A percentile compares a stretch with the other conserved stretches of the same genome.
Evolutionary conservation across 1,284 basidiomycete genomes (phyloP).

Genomic region (Clitocybe nebularis): DNA sequence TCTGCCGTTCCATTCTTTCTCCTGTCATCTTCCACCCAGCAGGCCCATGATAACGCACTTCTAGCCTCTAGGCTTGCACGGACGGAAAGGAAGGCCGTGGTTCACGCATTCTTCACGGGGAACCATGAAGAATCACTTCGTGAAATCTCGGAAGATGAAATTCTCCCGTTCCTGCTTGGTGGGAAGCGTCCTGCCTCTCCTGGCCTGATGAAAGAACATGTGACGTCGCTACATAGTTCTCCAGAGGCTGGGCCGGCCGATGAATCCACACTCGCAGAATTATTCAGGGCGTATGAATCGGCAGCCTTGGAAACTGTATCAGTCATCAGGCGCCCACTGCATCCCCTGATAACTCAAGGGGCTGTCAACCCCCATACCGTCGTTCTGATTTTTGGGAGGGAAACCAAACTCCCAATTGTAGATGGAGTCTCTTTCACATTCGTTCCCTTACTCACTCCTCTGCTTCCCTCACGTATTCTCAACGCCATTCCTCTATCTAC

Average conservation of each 20-base stretch:
- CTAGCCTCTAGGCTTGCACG: constrained; percentile 50
- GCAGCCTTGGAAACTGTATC: constrained; percentile 61
- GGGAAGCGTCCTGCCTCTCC: constrained; percentile 30
- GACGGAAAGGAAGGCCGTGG: constrained; percentile 47
- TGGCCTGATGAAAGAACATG: constrained; percentile 24
- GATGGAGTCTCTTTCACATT: constrained; percentile 66
- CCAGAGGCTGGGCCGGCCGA: constrained; percentile 11
- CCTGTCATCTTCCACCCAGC: constrained; percentile 56
- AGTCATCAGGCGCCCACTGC: constrained; percentile 58
- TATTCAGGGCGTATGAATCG: constrained; percentile 59
- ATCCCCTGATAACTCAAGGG: constrained; percentile 44
- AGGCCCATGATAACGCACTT: constrained; percentile 71
- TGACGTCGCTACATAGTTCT: constrained; percentile 14
- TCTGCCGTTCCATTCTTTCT: constrained; percentile 59
- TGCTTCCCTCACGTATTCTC: constrained; percentile 64
- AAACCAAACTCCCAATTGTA: constrained; percentile 39
- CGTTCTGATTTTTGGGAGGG: constrained; percentile 67
- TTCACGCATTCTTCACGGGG: constrained; percentile 73
- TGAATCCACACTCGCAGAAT: constrained; percentile 22
- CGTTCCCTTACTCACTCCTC: constrained; percentile 73
- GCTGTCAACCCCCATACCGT: constrained; percentile 57
- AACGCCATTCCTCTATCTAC: constrained; percentile 61
- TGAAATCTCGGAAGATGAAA: constrained; percentile 53
- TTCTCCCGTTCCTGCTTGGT: constrained; percentile 55
- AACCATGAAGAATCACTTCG: constrained; percentile 34